phyloP scores from a whole-genome alignment of 768 basidiomycete species.

The Lyophyllum atratum region DNA sequence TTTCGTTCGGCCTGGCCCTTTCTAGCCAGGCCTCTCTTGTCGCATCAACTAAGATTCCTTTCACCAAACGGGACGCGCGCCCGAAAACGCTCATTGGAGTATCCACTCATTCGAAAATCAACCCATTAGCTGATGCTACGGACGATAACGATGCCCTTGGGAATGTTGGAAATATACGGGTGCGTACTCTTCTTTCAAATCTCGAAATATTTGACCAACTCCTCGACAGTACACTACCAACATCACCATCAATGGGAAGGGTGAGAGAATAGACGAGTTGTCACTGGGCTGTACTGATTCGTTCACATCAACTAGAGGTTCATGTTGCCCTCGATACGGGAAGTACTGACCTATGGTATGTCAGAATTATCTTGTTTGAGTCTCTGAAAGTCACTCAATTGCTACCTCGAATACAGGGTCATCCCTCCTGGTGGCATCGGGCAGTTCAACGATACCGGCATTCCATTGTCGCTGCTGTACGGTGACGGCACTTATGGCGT shows the following conservation, averaged over 20 bases:
- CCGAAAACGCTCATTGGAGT: not conserved
- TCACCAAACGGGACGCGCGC: not conserved
- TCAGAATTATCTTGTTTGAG: not conserved
- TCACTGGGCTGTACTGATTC: not conserved
- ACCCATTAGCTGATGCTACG: not conserved
- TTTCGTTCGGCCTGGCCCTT: not conserved
- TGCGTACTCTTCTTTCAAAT: not conserved
- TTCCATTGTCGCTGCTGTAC: conserved; percentile 28
- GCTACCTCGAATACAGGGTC: conserved; percentile 26
- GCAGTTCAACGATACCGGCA: conserved; percentile 31
- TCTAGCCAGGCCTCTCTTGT: not conserved
- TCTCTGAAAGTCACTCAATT: not conserved
- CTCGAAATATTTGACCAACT: not conserved
- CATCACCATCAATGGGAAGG: conserved; percentile 32
- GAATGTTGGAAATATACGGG: conserved; percentile 13
- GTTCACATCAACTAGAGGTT: conserved; percentile 18
- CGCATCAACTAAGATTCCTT: not conserved
- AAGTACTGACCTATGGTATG: conserved; percentile 38
- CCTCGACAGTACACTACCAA: conserved; percentile 15
- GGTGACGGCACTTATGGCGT: conserved; percentile 38
- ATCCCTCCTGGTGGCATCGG: conserved; percentile 34
- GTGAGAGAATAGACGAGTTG: conserved; percentile 2
- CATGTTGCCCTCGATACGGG: conserved; percentile 39
- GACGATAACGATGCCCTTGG: conserved; percentile 4
- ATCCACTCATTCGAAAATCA: not conserved